phyloP scores from a whole-genome alignment of 129 eudicot species.

The Dittrichia graveolens region DNA sequence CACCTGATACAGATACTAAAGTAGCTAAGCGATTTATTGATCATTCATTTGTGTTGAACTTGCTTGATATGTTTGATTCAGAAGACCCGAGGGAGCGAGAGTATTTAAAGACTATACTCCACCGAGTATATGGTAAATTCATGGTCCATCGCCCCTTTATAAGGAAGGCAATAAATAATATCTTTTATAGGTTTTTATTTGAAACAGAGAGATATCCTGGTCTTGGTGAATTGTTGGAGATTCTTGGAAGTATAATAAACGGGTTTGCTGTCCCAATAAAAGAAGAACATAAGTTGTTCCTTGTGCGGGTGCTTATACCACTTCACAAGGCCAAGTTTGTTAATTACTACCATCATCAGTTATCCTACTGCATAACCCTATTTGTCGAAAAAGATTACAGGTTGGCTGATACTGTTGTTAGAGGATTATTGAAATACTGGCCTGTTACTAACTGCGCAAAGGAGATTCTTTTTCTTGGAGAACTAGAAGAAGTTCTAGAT shows the following conservation, averaged over 20 bases:
- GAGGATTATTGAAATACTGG: slow-evolving; percentile 67
- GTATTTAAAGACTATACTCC: slow-evolving; percentile 62
- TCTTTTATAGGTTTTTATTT: slow-evolving; percentile 60
- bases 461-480: slow-evolving; percentile 71
- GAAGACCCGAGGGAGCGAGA: slow-evolving; percentile 66
- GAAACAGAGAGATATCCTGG: slow-evolving; percentile 64
- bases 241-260: slow-evolving; percentile 67
- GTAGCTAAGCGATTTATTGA: slow-evolving; percentile 58
- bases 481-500: slow-evolving; percentile 61
- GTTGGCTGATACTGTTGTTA: slow-evolving; percentile 59
- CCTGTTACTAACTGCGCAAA: slow-evolving; percentile 66
- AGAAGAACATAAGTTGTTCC: slow-evolving; percentile 66
- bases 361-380: slow-evolving; percentile 58
- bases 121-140: slow-evolving; percentile 63
- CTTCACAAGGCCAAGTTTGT: slow-evolving; percentile 63
- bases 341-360: slow-evolving; percentile 59
- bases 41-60: slow-evolving; percentile 56
- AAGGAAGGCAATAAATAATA: slow-evolving; percentile 60
- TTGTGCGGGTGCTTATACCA: slow-evolving; percentile 55
- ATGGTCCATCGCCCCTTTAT: slow-evolving; percentile 76
- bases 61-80: slow-evolving; percentile 61
- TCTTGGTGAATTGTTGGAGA: slow-evolving; percentile 65
- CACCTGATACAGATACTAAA: slow-evolving; percentile 62
- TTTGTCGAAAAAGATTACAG: slow-evolving; percentile 67
- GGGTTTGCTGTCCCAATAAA: slow-evolving; percentile 70